A percentile compares a stretch with the other conserved stretches of the same genome.
Conservation (phyloP, 2,329 filamentous ascomycete species). For the Macrophomina phaseolina region DNA sequence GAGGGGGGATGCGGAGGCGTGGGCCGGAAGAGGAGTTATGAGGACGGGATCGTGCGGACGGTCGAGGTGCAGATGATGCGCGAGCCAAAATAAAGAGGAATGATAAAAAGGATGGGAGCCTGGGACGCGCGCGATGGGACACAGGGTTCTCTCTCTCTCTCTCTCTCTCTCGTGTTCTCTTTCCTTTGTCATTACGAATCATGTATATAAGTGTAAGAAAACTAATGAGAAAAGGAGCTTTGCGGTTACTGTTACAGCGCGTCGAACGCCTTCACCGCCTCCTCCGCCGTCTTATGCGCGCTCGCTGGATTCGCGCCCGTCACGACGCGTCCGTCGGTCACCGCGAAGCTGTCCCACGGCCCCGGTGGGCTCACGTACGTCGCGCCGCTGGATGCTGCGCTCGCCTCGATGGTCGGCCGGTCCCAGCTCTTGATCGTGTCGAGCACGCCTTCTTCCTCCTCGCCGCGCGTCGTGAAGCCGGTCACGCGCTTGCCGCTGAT, state of each 20-base stretch:
- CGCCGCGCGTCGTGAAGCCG: slow-evolving; percentile 47
- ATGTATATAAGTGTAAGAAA: too few species aligned
- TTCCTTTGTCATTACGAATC: not conserved
- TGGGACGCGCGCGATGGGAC: too few species aligned
- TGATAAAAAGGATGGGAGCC: not conserved
- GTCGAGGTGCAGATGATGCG: slow-evolving; percentile 21
- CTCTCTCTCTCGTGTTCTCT: not conserved
- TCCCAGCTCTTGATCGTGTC: slow-evolving; percentile 43
- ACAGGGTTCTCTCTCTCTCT: not conserved
- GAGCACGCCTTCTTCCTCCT: slow-evolving; percentile 43
- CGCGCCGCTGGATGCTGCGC: slow-evolving; percentile 38
- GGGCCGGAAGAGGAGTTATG: not conserved
- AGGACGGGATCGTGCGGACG: slow-evolving; percentile 18
- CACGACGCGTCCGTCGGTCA: slow-evolving; percentile 44
- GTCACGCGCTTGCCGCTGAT: slow-evolving; percentile 45
- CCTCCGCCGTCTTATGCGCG: slow-evolving; percentile 42
- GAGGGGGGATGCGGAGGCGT: not conserved
- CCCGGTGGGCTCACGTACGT: slow-evolving; percentile 37
- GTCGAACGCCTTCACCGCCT: slow-evolving; percentile 38
- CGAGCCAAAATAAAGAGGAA: slow-evolving; percentile 1
- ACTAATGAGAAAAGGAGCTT: too few species aligned
- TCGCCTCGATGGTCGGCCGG: slow-evolving; percentile 40
- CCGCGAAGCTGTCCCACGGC: slow-evolving; percentile 39
- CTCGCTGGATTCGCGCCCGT: slow-evolving; percentile 45
- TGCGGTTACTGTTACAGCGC: not conserved